These are phyloP conservation scores for Vitellaria paradoxa DNA, from an alignment of 179 eudicot species.

Conservation along the genomic window DNA sequence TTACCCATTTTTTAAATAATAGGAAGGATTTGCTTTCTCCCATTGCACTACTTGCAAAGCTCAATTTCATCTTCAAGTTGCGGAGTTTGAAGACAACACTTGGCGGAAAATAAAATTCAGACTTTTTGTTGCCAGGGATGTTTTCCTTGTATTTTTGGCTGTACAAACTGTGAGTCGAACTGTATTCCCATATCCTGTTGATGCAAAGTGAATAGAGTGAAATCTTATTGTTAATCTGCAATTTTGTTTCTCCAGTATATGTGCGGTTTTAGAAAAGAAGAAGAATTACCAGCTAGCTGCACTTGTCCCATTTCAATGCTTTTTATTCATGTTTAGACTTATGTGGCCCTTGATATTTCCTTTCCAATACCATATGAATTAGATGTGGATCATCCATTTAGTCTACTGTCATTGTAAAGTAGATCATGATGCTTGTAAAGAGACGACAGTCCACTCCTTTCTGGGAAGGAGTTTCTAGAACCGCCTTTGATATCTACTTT, in stretches of 20 bases:
- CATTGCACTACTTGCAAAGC: slow-evolving; percentile 98
- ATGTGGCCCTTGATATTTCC: no score
- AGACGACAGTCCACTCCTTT: no score
- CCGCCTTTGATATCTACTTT: no score
- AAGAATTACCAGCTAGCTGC: no score
- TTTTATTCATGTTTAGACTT: no score
- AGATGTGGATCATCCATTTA: no score
- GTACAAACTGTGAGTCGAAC: slow-evolving; percentile 73
- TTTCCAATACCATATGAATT: no score
- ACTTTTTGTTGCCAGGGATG: slow-evolving; percentile 87
- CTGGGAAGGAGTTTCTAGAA: no score
- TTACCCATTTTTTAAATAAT: not conserved
- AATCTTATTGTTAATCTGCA: not conserved
- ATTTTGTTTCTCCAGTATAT: not conserved
- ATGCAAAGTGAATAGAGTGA: no score
- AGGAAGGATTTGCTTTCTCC: slow-evolving; percentile 96
- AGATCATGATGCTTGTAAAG: no score
- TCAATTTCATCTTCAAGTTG: slow-evolving; percentile 76
- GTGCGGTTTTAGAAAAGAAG: not conserved
- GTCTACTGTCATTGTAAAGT: no score
- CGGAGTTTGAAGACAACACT: slow-evolving; percentile 57
- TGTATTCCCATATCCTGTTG: not conserved
- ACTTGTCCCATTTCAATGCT: no score
- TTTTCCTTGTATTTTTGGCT: slow-evolving; percentile 78
- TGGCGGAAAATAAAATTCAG: slow-evolving; percentile 89